phyloP scores from a whole-genome alignment of 2,329 filamentous ascomycete genomes.

The Juglanconis sp. region DNA sequence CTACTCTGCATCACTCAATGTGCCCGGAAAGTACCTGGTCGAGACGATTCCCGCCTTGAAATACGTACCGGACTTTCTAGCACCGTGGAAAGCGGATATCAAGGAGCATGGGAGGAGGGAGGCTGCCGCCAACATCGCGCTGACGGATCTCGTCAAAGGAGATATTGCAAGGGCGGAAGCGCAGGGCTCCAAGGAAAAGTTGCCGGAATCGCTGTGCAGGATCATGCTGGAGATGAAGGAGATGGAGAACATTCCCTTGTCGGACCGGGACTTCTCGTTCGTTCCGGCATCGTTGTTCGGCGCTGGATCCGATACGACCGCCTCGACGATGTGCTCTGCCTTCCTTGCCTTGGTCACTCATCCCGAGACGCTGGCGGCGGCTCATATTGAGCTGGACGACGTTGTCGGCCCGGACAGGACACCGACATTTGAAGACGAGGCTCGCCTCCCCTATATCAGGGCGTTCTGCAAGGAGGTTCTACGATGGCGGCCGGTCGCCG shows the following conservation, averaged over 20 bases:
- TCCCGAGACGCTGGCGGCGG: constrained; percentile 38
- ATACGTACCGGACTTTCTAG: constrained; percentile 39
- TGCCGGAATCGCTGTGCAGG: constrained; percentile 42
- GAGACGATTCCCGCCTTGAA: constrained; percentile 43
- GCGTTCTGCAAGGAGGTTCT: constrained; percentile 31
- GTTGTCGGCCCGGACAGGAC: constrained; percentile 32
- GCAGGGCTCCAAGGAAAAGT: constrained; percentile 24
- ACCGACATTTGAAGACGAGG: constrained; percentile 29
- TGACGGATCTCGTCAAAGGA: constrained; percentile 37
- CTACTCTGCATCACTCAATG: constrained; percentile 43
- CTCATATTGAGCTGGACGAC: constrained; percentile 39
- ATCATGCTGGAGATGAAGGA: constrained; percentile 39
- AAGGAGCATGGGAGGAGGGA: constrained; percentile 34
- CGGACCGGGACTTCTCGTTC: constrained; percentile 39
- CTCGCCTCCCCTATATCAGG: constrained; percentile 29
- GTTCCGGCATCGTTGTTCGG: constrained; percentile 40
- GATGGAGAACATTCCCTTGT: constrained; percentile 35
- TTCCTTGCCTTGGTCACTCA: constrained; percentile 45
- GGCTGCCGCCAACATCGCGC: constrained; percentile 37
- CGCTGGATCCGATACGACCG: constrained; percentile 49
- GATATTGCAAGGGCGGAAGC: constrained; percentile 34
- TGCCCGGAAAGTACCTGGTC: constrained; percentile 41
- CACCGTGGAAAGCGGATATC: constrained; percentile 45
- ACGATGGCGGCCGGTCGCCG: constrained; percentile 39
- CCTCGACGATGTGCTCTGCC: constrained; percentile 44